These are phyloP conservation scores for Hypoxylon subgilvum DNA, from an alignment of 495 filamentous ascomycete species.

Conservation along the genomic window DNA sequence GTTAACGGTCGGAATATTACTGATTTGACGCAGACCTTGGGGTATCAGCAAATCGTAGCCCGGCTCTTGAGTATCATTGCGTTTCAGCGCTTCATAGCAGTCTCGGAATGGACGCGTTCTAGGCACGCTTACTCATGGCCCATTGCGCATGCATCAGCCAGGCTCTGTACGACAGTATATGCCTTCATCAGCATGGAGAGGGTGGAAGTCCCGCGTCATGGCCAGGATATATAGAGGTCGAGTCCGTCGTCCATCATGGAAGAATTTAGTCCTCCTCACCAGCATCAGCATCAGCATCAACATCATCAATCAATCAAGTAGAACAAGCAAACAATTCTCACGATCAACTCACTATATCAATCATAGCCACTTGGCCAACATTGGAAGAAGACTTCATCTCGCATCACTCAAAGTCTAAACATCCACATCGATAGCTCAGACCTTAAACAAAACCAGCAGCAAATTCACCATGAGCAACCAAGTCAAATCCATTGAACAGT, in stretches of 20 bases:
- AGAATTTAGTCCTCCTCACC: constrained; percentile 5
- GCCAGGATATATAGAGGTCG: constrained; percentile 19
- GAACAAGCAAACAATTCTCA: background rate
- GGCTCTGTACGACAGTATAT: background rate
- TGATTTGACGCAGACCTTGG: background rate
- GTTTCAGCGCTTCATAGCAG: constrained; percentile 13
- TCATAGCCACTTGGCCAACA: too few relatives aligned
- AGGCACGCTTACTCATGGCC: constrained; percentile 30
- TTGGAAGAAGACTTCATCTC: background rate
- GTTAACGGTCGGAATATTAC: constrained; percentile 3
- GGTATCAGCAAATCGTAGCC: constrained; percentile 9
- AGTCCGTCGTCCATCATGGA: background rate
- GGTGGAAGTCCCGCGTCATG: constrained; percentile 18
- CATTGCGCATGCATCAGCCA: constrained; percentile 6
- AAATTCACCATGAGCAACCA: constrained; percentile 19
- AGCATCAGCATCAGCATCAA: constrained; percentile 1
- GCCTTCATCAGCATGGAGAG: constrained; percentile 3
- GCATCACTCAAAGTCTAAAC: background rate
- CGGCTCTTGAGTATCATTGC: constrained; percentile 20
- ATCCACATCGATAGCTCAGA: background rate
- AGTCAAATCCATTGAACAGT: constrained; percentile 25
- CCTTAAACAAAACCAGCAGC: background rate
- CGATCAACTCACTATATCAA: background rate
- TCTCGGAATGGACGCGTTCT: background rate
- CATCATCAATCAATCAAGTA: constrained; percentile 3